A percentile compares a stretch with the other conserved stretches of the same genome.
phyloP scores from a whole-genome alignment of 768 basidiomycete species.

The Filobasidium floriforme region DNA sequence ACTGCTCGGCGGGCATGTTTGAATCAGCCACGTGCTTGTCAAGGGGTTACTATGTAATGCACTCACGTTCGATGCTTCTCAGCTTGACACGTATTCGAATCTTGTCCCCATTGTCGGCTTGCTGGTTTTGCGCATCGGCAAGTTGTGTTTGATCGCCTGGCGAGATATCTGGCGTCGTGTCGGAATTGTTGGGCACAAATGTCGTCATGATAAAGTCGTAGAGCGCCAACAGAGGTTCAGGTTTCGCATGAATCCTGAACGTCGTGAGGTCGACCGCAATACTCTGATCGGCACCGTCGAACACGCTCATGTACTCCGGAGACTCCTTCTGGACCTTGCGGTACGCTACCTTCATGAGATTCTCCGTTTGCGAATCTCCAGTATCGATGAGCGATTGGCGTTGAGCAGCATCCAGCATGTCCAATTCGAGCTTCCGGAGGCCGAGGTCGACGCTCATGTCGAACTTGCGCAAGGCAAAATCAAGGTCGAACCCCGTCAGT shows the following conservation, averaged over 20 bases:
- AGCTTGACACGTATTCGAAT: constrained; percentile 76
- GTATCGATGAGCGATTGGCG: constrained; percentile 34
- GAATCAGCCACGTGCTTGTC: constrained; percentile 5
- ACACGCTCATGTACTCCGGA: constrained; percentile 69
- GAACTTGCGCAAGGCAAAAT: constrained; percentile 67
- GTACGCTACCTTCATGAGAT: constrained; percentile 74
- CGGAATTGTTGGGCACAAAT: constrained; percentile 58
- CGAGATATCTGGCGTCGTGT: constrained; percentile 9
- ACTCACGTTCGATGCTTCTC: constrained; percentile 69
- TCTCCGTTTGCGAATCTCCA: constrained; percentile 40
- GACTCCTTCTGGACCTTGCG: constrained; percentile 70
- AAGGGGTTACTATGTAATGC: constrained; percentile 2
- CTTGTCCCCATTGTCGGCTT: constrained; percentile 49
- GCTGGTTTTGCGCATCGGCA: constrained; percentile 11
- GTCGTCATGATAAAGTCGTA: constrained; percentile 98
- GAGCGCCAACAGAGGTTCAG: constrained; percentile 78
- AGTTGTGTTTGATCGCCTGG: neutral
- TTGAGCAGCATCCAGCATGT: constrained; percentile 57
- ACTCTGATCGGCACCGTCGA: constrained; percentile 79
- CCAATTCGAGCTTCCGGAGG: constrained; percentile 69
- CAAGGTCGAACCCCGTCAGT: constrained; percentile 68
- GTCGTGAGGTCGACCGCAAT: constrained; percentile 84
- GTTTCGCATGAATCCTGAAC: constrained; percentile 76
- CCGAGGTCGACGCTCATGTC: constrained; percentile 80
- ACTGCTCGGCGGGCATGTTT: neutral